Conservation (phyloP, 2,329 filamentous ascomycete genomes). For the Nannizziopsis arthrosporioides region DNA sequence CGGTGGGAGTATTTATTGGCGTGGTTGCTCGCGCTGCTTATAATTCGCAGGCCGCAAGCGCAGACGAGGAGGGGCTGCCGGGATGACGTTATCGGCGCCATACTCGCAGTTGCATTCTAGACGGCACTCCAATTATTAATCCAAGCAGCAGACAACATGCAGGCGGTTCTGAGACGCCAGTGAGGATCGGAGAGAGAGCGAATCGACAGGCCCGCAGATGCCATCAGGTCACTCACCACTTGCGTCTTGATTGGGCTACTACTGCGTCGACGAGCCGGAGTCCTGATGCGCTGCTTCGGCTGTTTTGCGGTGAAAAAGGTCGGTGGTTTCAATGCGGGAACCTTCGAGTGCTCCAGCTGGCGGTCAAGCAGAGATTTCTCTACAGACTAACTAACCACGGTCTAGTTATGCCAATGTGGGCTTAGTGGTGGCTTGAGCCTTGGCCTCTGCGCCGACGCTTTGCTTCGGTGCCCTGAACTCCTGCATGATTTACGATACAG, state of each 20-base stretch:
- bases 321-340: too few relatives aligned
- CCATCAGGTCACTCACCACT: too few relatives aligned
- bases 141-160: not conserved
- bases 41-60: not conserved
- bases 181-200: too few relatives aligned
- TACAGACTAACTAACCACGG: not conserved
- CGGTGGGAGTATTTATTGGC: not conserved
- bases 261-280: too few relatives aligned
- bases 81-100: constrained; percentile 15
- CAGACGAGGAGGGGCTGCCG: constrained; percentile 7
- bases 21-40: not conserved
- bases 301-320: too few relatives aligned
- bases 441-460: not conserved
- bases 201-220: too few relatives aligned
- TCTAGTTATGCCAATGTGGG: not conserved
- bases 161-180: not conserved
- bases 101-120: constrained; percentile 1
- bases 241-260: too few relatives aligned
- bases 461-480: too few relatives aligned
- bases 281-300: too few relatives aligned
- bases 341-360: not conserved
- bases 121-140: constrained; percentile 6
- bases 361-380: not conserved
- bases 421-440: not conserved
- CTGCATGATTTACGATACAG: too few relatives aligned